Percentiles rank a stretch among this genome's conserved stretches.
Evolutionary conservation across 805 yeast species (phyloP).

Genomic region (Starmera pachycereana): DNA sequence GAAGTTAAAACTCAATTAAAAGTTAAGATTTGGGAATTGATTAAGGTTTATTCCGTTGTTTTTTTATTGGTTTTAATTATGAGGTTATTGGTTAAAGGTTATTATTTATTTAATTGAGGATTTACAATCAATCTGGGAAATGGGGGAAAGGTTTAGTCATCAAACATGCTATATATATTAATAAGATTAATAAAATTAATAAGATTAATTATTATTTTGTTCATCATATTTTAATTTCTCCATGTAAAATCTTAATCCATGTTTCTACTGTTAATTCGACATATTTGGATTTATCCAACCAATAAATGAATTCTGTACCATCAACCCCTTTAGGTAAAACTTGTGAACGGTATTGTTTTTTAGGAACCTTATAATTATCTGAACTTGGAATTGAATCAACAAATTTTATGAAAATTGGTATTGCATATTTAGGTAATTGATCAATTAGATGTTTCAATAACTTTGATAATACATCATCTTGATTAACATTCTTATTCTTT

Average conservation of each 20-base stretch:
- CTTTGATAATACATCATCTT: conserved; percentile 25
- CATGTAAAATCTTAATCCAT: conserved; percentile 35
- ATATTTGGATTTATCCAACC: conserved; percentile 52
- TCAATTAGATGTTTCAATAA: conserved; percentile 26
- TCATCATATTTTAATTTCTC: conserved; percentile 6
- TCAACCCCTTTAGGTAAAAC: conserved; percentile 55
- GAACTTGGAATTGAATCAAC: conserved; percentile 50
- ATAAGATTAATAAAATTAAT: too few species aligned
- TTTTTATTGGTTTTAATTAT: conserved; percentile 12
- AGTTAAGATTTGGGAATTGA: conserved; percentile 16
- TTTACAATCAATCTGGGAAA: too few species aligned
- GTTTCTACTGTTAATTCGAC: conserved; percentile 42
- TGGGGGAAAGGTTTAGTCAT: too few species aligned
- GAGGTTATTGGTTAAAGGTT: conserved; percentile 2
- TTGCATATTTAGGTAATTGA: conserved; percentile 71
- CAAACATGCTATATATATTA: too few species aligned
- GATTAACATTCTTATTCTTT: conserved; percentile 19
- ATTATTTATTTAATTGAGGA: background rate
- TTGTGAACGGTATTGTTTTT: conserved; percentile 58
- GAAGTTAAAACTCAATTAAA: conserved; percentile 11
- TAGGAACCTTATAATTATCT: conserved; percentile 77
- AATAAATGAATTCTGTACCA: conserved; percentile 55
- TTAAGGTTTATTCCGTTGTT: conserved; percentile 25
- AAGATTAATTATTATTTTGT: too few species aligned
- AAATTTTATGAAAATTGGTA: conserved; percentile 74